Base-by-base conservation (phyloP, 441 rosid genomes). In the Viola pubescens region DNA sequence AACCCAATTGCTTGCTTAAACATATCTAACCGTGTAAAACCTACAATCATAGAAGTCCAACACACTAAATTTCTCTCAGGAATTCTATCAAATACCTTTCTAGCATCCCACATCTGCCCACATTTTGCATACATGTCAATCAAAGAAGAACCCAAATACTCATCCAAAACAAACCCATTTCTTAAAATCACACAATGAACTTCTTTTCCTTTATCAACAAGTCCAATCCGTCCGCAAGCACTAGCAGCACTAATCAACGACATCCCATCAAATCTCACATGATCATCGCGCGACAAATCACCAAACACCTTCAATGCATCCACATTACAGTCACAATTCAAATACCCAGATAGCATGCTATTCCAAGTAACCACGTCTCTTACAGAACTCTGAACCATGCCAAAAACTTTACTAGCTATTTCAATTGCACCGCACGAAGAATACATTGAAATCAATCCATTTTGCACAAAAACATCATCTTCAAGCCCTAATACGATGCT, bases 21-120 rank as follows among this genome's bases (percentile, higher is more conserved):
- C 67, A 52, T 47, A 53, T 48, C 16, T 45, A 53, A 46, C 40
- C 44, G 47, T 19, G 58, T 60, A 63, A 63, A 69, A 8, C 67
- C 73, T 13, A 59, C 63, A 3, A 69, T 63, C 64, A 69, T 46
- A 4, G 68, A 53, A 52, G 67, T 69, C 73, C 73, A 69, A 45
- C 55, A 62, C 9, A 63, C 52, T 34, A 69, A 14, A 62, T 63
- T 63, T 16, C 52, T 51, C 7, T 41, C 56, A 34, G 54, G 60
- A 53, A 63, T 69, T 53, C 60, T 53, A 40, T 48, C 64, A 14
- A 69, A 69, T 7, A 63, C 42, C n/a, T 58, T 40, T 11, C 56
- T 43, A 10, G 73, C 68, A 19, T 53, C 54, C 4, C 26, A 60
- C 53, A 63, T 37, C 19, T 63, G 55, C 12, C 60, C 68, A 26